Evolutionary conservation across 306 rosid genomes (phyloP).

Genomic region (Prunus mume): DNA sequence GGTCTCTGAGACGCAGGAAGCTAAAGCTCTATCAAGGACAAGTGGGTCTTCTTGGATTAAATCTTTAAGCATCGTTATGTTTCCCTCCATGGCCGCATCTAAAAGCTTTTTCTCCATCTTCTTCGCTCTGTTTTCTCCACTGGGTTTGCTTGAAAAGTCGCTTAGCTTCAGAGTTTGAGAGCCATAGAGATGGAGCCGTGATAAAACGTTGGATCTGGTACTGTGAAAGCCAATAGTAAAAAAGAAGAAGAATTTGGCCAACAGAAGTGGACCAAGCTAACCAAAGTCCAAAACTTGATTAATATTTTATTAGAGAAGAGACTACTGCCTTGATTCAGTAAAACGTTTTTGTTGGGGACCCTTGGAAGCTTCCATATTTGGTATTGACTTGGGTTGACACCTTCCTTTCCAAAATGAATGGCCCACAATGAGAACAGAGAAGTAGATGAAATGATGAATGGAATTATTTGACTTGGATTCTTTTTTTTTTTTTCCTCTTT

Average conservation of each 20-base stretch:
- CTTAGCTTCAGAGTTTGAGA: not conserved
- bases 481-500: too few species aligned
- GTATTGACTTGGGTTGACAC: not conserved
- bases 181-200: not conserved
- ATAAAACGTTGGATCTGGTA: not conserved
- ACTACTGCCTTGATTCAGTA: not conserved
- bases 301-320: not conserved
- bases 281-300: not conserved
- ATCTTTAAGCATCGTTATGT: conserved; percentile 9
- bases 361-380: not conserved
- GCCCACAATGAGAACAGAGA: too few species aligned
- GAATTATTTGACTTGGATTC: too few species aligned
- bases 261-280: not conserved
- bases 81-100: conserved; percentile 16
- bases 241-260: not conserved
- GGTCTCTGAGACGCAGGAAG: conserved; percentile 20
- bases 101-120: conserved; percentile 26
- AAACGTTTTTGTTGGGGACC: not conserved
- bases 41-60: conserved; percentile 26
- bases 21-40: conserved; percentile 12
- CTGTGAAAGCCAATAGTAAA: not conserved
- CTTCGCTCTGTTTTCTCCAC: not conserved
- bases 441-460: too few species aligned
- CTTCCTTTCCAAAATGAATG: too few species aligned
- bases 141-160: not conserved